Base-by-base conservation (phyloP, 163 green algal genomes). In the Chlamydomonas reinhardtii region DNA sequence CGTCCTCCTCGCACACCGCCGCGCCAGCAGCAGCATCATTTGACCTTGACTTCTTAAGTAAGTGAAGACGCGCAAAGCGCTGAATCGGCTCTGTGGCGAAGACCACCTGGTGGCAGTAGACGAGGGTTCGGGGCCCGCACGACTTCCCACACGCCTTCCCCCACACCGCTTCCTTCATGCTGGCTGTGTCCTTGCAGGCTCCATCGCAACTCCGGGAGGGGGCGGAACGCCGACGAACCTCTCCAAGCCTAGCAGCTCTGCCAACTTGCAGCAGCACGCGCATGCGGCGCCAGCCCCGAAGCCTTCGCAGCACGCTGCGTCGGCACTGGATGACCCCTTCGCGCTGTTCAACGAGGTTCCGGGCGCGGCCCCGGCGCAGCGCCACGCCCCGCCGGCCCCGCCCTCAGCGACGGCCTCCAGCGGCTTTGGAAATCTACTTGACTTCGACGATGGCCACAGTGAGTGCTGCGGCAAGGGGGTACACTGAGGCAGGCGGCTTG, bases 311-410 rank as follows among this genome's bases (percentile, higher is more conserved):
- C 72, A 56, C 14, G 74, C 71, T 35, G 37, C 25, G 2, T 15
- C 65, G n/a, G 0, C n/a, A 16, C 11, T 20, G 62, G 86, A 89
- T 70, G 89, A 92, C 68, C 89, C 89, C 0, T 92, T 92, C 77
- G 86, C 86, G n/a, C 82, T 89, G 0, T 92, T 92, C 64, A 78
- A 76, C 3, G 54, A 68, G 20, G 77, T 92, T 4, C 77, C 87
- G 25, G 89, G 89, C 19, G 89, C 89, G 54, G 76, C 82, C 39
- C 75, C 85, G 31, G 80, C 79, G 25, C 79, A 73, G 48, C 39
- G 19, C 20, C 79, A 85, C 54, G 16, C 14, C 1, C 79, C 85
- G 16, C 80, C 79, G 31, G n/a, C 62, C 0, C 43, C 68, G 16
- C 4, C 66, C 9, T 37, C 59, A 31, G 27, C 52, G 8, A 2